These are phyloP conservation scores for Amauroascus verrucosus DNA, from an alignment of 2,329 filamentous ascomycete genomes.

Conservation along the genomic window DNA sequence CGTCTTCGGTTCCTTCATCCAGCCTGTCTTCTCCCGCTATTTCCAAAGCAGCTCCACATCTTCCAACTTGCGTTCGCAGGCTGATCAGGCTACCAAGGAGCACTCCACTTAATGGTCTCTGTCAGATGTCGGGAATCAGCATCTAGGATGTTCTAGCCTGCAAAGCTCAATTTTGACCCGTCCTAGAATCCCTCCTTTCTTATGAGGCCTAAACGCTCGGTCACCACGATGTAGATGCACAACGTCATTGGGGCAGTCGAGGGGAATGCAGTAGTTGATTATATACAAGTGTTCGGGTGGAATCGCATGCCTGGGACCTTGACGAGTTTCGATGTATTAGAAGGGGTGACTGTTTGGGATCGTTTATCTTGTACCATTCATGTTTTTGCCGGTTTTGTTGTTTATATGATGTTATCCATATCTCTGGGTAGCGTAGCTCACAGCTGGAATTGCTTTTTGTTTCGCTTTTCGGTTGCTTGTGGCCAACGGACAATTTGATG, in stretches of 20 bases:
- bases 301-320: not conserved
- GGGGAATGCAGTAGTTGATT: not conserved
- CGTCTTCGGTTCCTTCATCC: conserved; percentile 91
- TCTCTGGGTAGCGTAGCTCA: not conserved
- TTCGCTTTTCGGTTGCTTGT: not conserved
- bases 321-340: not conserved
- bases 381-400: not conserved
- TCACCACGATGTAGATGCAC: not conserved
- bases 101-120: conserved; percentile 49
- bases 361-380: conserved; percentile 4
- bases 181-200: not conserved
- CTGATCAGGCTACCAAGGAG: conserved; percentile 55
- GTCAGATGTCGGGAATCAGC: not conserved
- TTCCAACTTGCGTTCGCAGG: conserved; percentile 79
- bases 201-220: not conserved
- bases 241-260: not conserved
- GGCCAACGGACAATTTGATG: not conserved
- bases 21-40: conserved; percentile 85
- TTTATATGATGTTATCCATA: not conserved
- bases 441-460: not conserved
- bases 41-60: conserved; percentile 69
- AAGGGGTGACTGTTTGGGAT: not conserved
- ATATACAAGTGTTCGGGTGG: conserved; percentile 3
- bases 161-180: not conserved
- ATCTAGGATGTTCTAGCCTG: conserved; percentile 1